These are phyloP conservation scores for Hypholoma sublateritium DNA, from an alignment of 768 basidiomycete genomes.

Conservation along the genomic window DNA sequence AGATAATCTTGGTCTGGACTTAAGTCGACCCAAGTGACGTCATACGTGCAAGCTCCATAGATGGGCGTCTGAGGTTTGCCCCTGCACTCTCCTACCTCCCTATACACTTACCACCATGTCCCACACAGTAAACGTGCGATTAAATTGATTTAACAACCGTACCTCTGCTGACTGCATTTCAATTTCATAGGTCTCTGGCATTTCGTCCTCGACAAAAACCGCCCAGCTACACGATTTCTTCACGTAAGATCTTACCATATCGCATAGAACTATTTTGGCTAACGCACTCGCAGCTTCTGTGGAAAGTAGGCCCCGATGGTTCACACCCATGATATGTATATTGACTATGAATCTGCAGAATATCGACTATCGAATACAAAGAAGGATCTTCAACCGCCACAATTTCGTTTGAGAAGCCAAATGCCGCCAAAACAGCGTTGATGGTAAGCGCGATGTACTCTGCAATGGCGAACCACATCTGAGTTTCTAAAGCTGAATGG, in stretches of 20 bases:
- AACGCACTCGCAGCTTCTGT: conserved; percentile 63
- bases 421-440: conserved; percentile 82
- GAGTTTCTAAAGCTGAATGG: conserved; percentile 55
- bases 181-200: conserved; percentile 60
- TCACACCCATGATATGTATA: not conserved
- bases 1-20: not conserved
- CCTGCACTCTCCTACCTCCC: conserved; percentile 14
- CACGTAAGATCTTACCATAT: conserved; percentile 48
- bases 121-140: conserved; percentile 45
- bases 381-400: conserved; percentile 47
- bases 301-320: conserved; percentile 57
- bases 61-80: not conserved
- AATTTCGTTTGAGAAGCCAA: conserved; percentile 81
- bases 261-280: not conserved
- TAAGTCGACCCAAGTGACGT: conserved; percentile 19
- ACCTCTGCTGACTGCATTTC: not conserved
- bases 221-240: conserved; percentile 78
- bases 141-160: not conserved
- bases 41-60: conserved; percentile 7
- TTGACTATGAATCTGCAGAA: conserved; percentile 37
- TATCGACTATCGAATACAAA: conserved; percentile 58
- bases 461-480: not conserved
- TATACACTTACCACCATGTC: conserved; percentile 37
- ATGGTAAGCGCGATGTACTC: conserved; percentile 48
- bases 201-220: conserved; percentile 66